Evolutionary conservation across 495 filamentous ascomycete species (phyloP), one percentile per base, ranked within the genome.

Genomic region (Penicillium longicatenatum): DNA sequence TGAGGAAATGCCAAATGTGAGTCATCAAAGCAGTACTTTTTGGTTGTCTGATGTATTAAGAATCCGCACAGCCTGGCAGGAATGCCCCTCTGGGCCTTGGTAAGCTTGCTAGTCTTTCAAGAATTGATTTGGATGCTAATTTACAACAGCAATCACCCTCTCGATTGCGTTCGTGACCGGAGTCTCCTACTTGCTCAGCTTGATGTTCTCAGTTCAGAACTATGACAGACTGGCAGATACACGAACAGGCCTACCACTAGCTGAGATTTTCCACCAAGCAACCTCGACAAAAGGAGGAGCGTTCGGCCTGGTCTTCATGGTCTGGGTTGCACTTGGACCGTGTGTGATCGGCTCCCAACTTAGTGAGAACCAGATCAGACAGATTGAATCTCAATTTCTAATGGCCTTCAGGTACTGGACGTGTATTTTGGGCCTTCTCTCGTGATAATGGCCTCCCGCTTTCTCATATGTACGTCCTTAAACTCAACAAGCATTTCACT

Each of bases 221-320:
- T 74, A 78, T 42, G 49, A 69, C 6, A 53, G 57, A 16, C 57
- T 71, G 6, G 68, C 76, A 6, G 61, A 75, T 41, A 57, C 56
- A 6, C 70, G 77, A 11, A 79, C 79, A 52, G 79, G 81, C 5
- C 90, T 90, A 59, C 89, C 90, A 0, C 80, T 92, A 4, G 84
- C 88, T 7, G 82, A 81, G 46, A 86, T 93, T 47, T 93, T 93
- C 69, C 76, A 65, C 11, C 89, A 92, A 73, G 85, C 87, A 0
- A 91, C 90, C 0, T 84, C 81, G 4, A 86, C 76, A 17, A 78
- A 78, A 0, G 79, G 85, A 2, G 89, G 88, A 6, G 70, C 73
- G 4, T 70, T 77, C 24, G 72, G 68, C 5, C 63, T 76, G 1
- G 77, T 91, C 4, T 79, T 91, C 63, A 79, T 92, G 58, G 68